phyloP scores from a whole-genome alignment of 805 yeast genomes.

The Pichia phayaonensis region DNA sequence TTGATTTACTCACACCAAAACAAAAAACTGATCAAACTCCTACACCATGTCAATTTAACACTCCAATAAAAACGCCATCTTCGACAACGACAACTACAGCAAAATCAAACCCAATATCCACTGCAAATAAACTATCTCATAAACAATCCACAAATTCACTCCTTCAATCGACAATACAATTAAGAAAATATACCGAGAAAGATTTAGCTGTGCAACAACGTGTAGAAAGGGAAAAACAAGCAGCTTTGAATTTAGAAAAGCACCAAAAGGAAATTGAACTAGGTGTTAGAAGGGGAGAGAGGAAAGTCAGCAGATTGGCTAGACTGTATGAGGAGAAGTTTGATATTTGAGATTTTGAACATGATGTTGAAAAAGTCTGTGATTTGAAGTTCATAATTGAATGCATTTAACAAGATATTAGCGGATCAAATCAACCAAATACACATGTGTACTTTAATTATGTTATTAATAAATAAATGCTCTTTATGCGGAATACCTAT shows the following conservation, averaged over 20 bases:
- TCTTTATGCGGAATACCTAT: neutral
- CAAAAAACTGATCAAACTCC: neutral
- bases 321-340: constrained; percentile 41
- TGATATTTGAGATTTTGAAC: neutral
- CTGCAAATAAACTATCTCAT: constrained; percentile 8
- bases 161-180: constrained; percentile 1
- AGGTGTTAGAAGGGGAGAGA: constrained; percentile 27
- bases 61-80: neutral
- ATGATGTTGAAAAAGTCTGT: too few relatives aligned
- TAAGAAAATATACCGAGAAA: constrained; percentile 27
- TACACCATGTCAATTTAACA: neutral
- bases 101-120: too few relatives aligned
- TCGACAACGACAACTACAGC: neutral
- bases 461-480: neutral
- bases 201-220: constrained; percentile 21
- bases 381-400: too few relatives aligned
- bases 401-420: too few relatives aligned
- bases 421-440: too few relatives aligned
- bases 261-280: constrained; percentile 28
- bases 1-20: neutral
- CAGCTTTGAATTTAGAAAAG: constrained; percentile 3
- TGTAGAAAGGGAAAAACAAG: constrained; percentile 13
- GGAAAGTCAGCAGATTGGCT: constrained; percentile 47
- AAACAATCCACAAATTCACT: constrained; percentile 19
- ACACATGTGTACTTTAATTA: too few relatives aligned